Evolutionary conservation across 768 basidiomycete species (phyloP), one percentile per base, ranked within the genome.

Genomic region (Calvatia gigantea): DNA sequence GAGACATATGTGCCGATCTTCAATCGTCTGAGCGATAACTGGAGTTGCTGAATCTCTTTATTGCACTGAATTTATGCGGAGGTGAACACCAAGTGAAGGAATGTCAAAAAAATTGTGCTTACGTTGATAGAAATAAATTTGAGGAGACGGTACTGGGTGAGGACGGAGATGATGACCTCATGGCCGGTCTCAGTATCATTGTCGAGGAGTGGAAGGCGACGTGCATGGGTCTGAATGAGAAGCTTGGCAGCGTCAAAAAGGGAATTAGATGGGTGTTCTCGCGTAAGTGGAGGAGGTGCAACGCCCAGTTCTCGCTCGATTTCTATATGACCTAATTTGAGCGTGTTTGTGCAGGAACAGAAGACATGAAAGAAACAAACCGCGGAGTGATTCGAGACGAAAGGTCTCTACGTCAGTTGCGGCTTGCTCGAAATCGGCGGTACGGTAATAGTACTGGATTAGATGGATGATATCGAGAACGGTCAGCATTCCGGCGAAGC

Each of bases 61-160:
- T 82, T 81, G 69, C 95, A 97, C 95, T 98, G n/a, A 58, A 15
- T 42, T 27, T 42, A 1, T 38, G 43, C 21, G 41, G 35, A 29
- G 23, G 29, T 29, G 21, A 50, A 54, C 28, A 29, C 39, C 43
- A 54, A 46, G 57, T 42, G 57, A 58, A 49, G 60, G 66, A 8
- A 7, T 38, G 29, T 17, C 19, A 57, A 41, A n/a, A 47, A 42
- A 38, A 51, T 38, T 46, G 21, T 54, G 73, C 83, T 54, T 64
- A 96, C 96, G 71, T 98, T 99, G 66, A 96, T 95, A 31, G 97
- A 85, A 58, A 99, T 95, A 70, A 98, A 98, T 71, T 98, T 98
- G 73, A 99, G 87, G 14, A 98, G 88, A 32, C 97, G 85, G 65
- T 99, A 99, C 70, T 98, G 97, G 0, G 97, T 99, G 54, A 99